Evolutionary conservation across 345 rosid genomes (phyloP), one percentile per base, ranked within the genome.

Genomic region (Cardiospermum halicacabum): DNA sequence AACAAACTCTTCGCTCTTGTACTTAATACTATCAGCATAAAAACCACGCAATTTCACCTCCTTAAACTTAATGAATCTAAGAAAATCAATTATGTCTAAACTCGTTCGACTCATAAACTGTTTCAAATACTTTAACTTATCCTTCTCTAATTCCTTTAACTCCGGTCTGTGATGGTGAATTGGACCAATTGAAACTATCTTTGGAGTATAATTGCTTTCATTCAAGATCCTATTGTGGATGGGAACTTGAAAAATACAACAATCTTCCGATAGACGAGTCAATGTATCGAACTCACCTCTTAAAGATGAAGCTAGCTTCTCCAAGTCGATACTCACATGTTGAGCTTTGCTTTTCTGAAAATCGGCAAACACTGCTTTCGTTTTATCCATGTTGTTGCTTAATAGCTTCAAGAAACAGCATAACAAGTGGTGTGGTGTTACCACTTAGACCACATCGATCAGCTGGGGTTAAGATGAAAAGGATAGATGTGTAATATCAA

Each of bases 121-220:
- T 8, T n/a, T 2, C 13, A 74, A 7, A 31, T 34, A 69, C 42
- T 60, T 59, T 27, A 15, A 25, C 53, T 74, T 69, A 30, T 64
- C 37, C 11, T 58, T 58, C 28, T 74, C 77, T 74, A 53, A 64
- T 12, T 63, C 42, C n/a, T n/a, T n/a, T 2, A 74, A 40, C 3
- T 40, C 27, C 15, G 45, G 0, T 11, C 36, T 12, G n/a, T n/a
- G n/a, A 1, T 57, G 58, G 50, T 74, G 78, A 6, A 60, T 24
- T 0, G 75, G 78, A 8, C 75, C 72, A 12, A 75, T 56, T 1
- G 78, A 49, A n/a, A 64, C 34, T 8, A 49, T 2, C 16, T 9
- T 45, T 1, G 67, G 67, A 1, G 58, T 34, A 27, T 24, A 53
- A 22, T 1, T 3, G 3, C 11, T 22, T n/a, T 16, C 50, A 11